Evolutionary conservation across 1,284 basidiomycete genomes (phyloP).

Genomic region (Pulveroboletus sp.): DNA sequence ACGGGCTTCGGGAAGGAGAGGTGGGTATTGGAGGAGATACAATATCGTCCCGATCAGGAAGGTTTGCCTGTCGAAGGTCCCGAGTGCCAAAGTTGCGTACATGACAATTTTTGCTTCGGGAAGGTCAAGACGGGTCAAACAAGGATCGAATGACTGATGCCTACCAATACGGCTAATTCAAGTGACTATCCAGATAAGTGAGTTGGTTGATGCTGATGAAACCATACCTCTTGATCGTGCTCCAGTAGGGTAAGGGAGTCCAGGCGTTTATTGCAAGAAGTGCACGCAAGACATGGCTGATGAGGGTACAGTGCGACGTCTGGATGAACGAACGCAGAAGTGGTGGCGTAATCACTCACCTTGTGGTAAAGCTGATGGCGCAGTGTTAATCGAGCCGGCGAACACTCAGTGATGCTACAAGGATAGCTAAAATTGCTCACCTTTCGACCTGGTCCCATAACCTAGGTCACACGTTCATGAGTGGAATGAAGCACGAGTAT

Average conservation of each 20-base stretch:
- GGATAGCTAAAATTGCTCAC: conserved; percentile 42
- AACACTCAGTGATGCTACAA: conserved; percentile 4
- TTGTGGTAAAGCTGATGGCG: conserved; percentile 70
- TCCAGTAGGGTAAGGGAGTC: conserved; percentile 74
- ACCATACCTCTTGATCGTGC: conserved; percentile 70
- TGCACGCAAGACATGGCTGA: conserved; percentile 71
- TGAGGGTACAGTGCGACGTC: background rate
- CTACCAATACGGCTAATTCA: conserved; percentile 35
- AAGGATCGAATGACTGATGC: conserved; percentile 1
- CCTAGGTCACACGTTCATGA: conserved; percentile 42
- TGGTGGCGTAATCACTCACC: conserved; percentile 39
- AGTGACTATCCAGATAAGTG: conserved; percentile 10
- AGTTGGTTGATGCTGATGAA: conserved; percentile 4
- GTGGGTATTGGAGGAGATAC: conserved; percentile 23
- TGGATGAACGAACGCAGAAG: conserved; percentile 7
- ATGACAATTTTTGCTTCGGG: conserved; percentile 69
- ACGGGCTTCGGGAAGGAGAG: conserved; percentile 23
- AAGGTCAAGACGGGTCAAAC: conserved; percentile 10
- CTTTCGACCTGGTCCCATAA: conserved; percentile 79
- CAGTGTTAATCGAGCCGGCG: conserved; percentile 2
- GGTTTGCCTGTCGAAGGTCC: conserved; percentile 73
- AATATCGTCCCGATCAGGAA: conserved; percentile 50
- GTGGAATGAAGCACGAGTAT: conserved; percentile 1
- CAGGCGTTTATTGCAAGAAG: conserved; percentile 67
- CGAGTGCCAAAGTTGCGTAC: conserved; percentile 69